Evolutionary conservation across 2,329 filamentous ascomycete species (phyloP).

Genomic region (Shiraia sp.): DNA sequence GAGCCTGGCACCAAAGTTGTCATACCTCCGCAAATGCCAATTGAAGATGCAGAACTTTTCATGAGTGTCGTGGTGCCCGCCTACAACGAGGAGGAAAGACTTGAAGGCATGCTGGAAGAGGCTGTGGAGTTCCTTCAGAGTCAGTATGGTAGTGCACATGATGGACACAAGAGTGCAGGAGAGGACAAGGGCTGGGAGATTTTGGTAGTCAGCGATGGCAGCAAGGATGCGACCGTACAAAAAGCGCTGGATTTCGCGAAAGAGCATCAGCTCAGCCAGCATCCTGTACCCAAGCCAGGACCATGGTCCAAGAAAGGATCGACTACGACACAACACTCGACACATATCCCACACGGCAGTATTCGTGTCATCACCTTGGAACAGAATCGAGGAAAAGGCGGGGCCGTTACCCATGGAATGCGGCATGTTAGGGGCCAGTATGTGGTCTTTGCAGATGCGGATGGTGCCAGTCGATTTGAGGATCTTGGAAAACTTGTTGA

Average conservation of each 20-base stretch:
- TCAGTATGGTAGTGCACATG: slow-evolving; percentile 65
- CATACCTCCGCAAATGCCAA: slow-evolving; percentile 52
- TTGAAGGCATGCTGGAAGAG: slow-evolving; percentile 85
- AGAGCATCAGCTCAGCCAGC: slow-evolving; percentile 61
- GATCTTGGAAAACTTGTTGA: slow-evolving; percentile 82
- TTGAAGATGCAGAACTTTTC: slow-evolving; percentile 78
- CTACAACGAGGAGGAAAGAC: slow-evolving; percentile 87
- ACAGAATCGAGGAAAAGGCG: slow-evolving; percentile 90
- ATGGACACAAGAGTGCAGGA: slow-evolving; percentile 67
- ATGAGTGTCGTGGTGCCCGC: slow-evolving; percentile 93
- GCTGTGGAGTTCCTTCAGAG: slow-evolving; percentile 83
- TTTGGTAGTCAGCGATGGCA: slow-evolving; percentile 87
- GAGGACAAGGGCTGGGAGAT: slow-evolving; percentile 82
- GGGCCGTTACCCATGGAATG: slow-evolving; percentile 92
- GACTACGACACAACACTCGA: slow-evolving; percentile 48
- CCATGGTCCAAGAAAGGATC: slow-evolving; percentile 55
- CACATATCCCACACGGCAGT: slow-evolving; percentile 71
- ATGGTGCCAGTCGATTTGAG: slow-evolving; percentile 84
- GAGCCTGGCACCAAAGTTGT: slow-evolving; percentile 25
- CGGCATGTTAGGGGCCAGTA: slow-evolving; percentile 88
- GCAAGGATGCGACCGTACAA: slow-evolving; percentile 77
- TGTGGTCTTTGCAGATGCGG: slow-evolving; percentile 91
- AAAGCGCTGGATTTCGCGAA: slow-evolving; percentile 80
- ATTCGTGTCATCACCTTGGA: slow-evolving; percentile 79
- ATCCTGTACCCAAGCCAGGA: slow-evolving; percentile 46